Conservation (phyloP, 2,329 filamentous ascomycete genomes). For the Fusarium burgessii region DNA sequence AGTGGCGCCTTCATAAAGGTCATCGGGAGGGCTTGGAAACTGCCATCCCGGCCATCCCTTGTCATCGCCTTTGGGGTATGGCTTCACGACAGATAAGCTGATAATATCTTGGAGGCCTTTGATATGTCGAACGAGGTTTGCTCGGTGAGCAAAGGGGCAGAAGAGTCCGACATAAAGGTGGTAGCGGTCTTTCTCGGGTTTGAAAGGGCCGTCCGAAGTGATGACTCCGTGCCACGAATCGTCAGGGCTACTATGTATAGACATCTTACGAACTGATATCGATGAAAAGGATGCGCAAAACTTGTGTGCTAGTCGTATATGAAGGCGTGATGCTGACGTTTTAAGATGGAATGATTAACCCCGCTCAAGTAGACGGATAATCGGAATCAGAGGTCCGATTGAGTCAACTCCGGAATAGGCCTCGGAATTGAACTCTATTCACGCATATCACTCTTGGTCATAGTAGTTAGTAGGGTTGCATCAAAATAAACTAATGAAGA, state of each 20-base stretch:
- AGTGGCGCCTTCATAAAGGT: slow-evolving; percentile 69
- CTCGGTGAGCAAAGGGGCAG: slow-evolving; percentile 78
- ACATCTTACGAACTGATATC: neutral
- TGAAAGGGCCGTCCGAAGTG: slow-evolving; percentile 55
- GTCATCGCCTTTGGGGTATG: slow-evolving; percentile 74
- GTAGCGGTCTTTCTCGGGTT: slow-evolving; percentile 69
- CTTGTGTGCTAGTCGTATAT: neutral
- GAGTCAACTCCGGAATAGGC: neutral
- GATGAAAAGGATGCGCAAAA: neutral
- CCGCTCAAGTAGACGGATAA: slow-evolving; percentile 3
- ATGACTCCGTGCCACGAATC: slow-evolving; percentile 46
- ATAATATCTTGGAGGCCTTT: slow-evolving; percentile 80
- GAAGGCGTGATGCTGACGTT: neutral
- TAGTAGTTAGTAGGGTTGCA: neutral
- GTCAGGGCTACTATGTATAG: slow-evolving; percentile 32
- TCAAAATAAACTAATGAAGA: accelerated
- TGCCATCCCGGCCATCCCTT: slow-evolving; percentile 73
- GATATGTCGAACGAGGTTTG: slow-evolving; percentile 76
- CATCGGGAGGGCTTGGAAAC: slow-evolving; percentile 63
- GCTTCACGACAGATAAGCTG: slow-evolving; percentile 70
- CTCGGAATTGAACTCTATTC: neutral
- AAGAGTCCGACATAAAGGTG: slow-evolving; percentile 70
- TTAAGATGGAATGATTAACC: neutral
- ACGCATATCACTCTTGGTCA: no score
- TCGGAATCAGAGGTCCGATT: neutral